Conservation (phyloP, 2,329 filamentous ascomycete genomes). For the Cladosporium sp. region DNA sequence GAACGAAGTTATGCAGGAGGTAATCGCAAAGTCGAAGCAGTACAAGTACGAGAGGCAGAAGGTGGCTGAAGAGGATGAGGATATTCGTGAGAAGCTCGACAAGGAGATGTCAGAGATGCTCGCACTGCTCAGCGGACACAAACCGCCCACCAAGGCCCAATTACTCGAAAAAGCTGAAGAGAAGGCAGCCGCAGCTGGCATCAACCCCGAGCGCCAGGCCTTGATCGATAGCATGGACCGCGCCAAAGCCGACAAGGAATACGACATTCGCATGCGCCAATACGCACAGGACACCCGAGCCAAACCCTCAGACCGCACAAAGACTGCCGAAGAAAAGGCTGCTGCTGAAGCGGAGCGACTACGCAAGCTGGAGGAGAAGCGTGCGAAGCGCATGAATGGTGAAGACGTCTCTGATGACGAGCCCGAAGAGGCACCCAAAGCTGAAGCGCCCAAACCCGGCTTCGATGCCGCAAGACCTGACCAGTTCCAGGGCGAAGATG, state of each 20-base stretch:
- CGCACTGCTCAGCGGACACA: conserved; percentile 60
- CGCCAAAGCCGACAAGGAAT: conserved; percentile 73
- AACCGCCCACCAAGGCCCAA: conserved; percentile 29
- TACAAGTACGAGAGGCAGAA: conserved; percentile 94
- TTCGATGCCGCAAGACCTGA: conserved; percentile 19
- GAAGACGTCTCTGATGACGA: conserved; percentile 66
- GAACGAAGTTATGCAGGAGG: conserved; percentile 94
- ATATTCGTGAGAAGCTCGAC: conserved; percentile 77
- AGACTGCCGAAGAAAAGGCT: conserved; percentile 82
- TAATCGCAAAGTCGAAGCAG: conserved; percentile 94
- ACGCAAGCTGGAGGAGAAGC: conserved; percentile 76
- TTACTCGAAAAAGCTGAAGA: conserved; percentile 13
- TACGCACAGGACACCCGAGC: conserved; percentile 81
- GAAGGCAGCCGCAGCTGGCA: conserved; percentile 37
- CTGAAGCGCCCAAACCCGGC: conserved; percentile 22
- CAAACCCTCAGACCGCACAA: conserved; percentile 79
- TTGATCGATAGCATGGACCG: conserved; percentile 59
- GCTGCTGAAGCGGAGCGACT: conserved; percentile 73
- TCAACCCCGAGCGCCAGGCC: conserved; percentile 60
- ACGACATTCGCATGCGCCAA: conserved; percentile 77
- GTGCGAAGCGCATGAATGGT: conserved; percentile 81
- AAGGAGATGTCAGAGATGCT: conserved; percentile 76
- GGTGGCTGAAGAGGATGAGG: conserved; percentile 88
- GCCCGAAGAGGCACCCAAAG: conserved; percentile 34
- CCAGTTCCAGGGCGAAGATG: conserved; percentile 21